These are phyloP conservation scores for Carex myosuroides DNA, from an alignment of 176 grass and related monocot genomes.

Conservation along the genomic window DNA sequence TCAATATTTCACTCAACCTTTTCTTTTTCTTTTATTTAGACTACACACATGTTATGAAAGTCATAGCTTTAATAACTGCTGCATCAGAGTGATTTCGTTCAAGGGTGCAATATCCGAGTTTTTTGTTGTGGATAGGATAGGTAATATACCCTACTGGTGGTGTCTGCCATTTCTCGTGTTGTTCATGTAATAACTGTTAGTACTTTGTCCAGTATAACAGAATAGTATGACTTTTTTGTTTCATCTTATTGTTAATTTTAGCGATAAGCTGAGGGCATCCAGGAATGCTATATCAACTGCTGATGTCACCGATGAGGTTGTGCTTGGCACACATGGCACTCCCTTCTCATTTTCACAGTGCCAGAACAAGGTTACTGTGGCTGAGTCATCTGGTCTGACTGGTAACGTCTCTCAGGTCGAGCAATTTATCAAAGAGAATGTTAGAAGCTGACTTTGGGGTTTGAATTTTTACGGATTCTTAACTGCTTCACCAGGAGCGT, in stretches of 20 bases:
- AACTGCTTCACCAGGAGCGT: background rate
- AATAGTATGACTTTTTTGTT: background rate
- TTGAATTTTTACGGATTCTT: constrained; percentile 4
- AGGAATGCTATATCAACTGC: constrained; percentile 77
- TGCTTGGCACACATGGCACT: constrained; percentile 60
- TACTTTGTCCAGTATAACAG: background rate
- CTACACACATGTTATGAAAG: background rate
- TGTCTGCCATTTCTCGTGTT: background rate
- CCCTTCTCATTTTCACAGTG: constrained; percentile 66
- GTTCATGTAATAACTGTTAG: background rate
- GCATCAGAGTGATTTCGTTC: background rate
- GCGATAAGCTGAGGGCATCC: constrained; percentile 79
- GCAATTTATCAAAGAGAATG: constrained; percentile 67
- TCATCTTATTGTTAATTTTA: constrained; percentile 18
- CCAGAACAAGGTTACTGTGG: constrained; percentile 65
- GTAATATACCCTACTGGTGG: background rate
- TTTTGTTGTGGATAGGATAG: background rate
- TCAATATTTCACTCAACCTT: background rate
- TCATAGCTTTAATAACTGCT: background rate
- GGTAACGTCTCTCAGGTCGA: constrained; percentile 43
- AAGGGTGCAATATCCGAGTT: background rate
- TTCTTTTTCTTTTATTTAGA: background rate
- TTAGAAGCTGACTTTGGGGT: background rate
- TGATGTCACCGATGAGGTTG: constrained; percentile 57
- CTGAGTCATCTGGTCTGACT: constrained; percentile 57